Percentiles rank a stretch among this genome's conserved stretches.
Evolutionary conservation across 1,284 basidiomycete genomes (phyloP).

Genomic region (Puccinia brachypodii): DNA sequence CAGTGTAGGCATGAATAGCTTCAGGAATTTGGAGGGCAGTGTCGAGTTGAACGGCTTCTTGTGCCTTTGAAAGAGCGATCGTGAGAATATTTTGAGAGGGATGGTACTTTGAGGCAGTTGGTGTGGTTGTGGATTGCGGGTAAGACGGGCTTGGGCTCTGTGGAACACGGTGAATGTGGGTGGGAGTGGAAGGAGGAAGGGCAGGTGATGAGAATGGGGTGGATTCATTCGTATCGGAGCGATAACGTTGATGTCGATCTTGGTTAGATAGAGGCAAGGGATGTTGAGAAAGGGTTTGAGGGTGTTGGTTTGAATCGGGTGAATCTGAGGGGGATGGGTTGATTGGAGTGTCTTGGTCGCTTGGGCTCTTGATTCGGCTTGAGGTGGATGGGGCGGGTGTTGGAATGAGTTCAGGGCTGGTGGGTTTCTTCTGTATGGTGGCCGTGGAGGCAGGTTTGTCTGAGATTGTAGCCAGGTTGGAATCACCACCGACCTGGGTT

Average conservation of each 20-base stretch:
- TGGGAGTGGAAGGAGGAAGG: not conserved
- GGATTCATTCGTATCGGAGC: not conserved
- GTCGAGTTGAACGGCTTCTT: constrained; percentile 59
- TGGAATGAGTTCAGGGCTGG: not conserved
- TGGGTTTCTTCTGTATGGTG: not conserved
- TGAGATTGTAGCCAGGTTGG: not conserved
- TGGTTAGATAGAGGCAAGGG: constrained; percentile 5
- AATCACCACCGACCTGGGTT: not conserved
- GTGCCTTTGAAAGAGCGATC: constrained; percentile 58
- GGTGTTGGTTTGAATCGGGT: not conserved
- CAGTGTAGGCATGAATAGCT: constrained; percentile 58
- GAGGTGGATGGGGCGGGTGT: not conserved
- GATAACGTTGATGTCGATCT: not conserved
- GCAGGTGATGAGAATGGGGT: not conserved
- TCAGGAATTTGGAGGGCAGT: constrained; percentile 58
- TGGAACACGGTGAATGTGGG: not conserved
- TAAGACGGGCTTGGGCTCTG: not conserved
- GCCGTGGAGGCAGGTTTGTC: too few relatives aligned
- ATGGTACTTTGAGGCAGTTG: constrained; percentile 50
- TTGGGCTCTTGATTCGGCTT: not conserved
- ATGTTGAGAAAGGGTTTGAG: not conserved
- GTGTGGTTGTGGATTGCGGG: not conserved
- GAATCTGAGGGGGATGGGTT: not conserved
- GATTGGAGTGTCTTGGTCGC: not conserved
- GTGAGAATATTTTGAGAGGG: constrained; percentile 57